phyloP scores from a whole-genome alignment of 2,329 filamentous ascomycete species.

The Fusarium buharicum region DNA sequence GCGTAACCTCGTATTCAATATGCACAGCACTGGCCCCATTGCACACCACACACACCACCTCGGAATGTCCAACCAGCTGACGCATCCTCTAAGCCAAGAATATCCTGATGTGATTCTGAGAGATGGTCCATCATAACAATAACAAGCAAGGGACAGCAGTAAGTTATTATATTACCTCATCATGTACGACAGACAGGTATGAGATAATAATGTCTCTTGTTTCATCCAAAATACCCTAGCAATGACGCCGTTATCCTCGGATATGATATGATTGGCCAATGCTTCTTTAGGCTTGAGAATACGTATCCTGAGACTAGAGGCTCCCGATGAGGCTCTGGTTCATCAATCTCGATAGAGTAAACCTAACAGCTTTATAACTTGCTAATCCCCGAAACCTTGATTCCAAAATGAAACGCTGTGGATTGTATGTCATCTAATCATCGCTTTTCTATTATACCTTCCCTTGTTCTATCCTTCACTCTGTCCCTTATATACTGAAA shows the following conservation, averaged over 20 bases:
- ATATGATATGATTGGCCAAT: not conserved
- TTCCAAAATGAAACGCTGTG: not conserved
- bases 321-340: slow-evolving; percentile 1
- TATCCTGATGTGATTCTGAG: too few relatives aligned
- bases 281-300: not conserved
- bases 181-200: not conserved
- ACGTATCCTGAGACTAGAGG: too few relatives aligned
- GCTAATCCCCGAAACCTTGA: not conserved
- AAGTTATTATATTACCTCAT: too few relatives aligned
- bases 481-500: not conserved
- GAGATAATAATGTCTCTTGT: not conserved
- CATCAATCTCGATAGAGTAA: too few relatives aligned
- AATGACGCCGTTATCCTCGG: not conserved
- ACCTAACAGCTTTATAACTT: too few relatives aligned
- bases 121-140: not conserved
- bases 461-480: not conserved
- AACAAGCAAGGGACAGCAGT: too few relatives aligned
- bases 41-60: slow-evolving; percentile 16
- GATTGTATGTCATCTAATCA: not conserved
- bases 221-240: not conserved
- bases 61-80: slow-evolving; percentile 11
- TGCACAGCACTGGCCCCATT: slow-evolving; percentile 6
- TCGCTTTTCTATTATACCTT: not conserved
- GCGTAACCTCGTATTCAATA: slow-evolving; percentile 21
- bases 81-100: not conserved